Conservation (phyloP, 345 rosid species). For the Syzygium aromaticum region DNA sequence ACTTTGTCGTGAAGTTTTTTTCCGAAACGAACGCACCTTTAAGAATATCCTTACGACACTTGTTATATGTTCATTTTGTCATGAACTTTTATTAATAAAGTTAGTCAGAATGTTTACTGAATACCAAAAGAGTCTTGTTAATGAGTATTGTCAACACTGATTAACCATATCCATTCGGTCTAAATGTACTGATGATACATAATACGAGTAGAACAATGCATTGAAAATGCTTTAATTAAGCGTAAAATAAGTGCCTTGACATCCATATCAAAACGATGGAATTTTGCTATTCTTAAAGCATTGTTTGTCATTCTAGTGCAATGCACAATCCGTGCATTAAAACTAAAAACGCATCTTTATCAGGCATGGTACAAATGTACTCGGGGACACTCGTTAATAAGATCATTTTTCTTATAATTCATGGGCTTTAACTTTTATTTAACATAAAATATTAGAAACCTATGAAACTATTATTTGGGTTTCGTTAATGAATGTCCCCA, state of each 20-base stretch:
- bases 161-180: not conserved
- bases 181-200: not conserved
- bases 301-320: not conserved
- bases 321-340: not conserved
- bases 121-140: accelerated
- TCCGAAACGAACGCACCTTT: not conserved
- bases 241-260: not conserved
- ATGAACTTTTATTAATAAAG: not conserved
- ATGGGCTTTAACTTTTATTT: not conserved
- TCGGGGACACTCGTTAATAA: not conserved
- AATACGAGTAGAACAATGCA: not conserved
- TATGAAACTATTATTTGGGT: not conserved
- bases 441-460: not conserved
- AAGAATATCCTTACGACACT: not conserved
- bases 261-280: not conserved
- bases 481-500: not conserved
- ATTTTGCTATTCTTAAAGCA: accelerated
- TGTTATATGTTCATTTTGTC: not conserved
- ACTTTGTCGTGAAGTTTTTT: too few species aligned
- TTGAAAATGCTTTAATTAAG: accelerated
- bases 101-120: not conserved
- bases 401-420: not conserved
- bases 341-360: not conserved
- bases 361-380: not conserved
- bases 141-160: not conserved